phyloP scores from a whole-genome alignment of 2,329 filamentous ascomycete genomes.

The Macroventuria anomochaeta region DNA sequence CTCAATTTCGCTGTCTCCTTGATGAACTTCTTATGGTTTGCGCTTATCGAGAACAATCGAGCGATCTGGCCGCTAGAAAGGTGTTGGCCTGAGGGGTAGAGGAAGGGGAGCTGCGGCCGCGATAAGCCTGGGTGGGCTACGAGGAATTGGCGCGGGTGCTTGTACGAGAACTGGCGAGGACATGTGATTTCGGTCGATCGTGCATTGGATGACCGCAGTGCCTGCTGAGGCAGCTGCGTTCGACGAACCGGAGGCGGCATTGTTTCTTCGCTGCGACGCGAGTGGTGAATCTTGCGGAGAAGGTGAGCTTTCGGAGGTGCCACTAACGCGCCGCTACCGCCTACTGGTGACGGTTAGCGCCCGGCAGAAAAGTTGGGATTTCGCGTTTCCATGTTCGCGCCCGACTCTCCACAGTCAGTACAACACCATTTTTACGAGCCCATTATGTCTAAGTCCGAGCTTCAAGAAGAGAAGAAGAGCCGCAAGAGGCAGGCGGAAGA shows the following conservation, averaged over 20 bases:
- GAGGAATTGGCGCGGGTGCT: slow-evolving; percentile 60
- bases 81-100: slow-evolving; percentile 61
- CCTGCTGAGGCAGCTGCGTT: slow-evolving; percentile 37
- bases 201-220: slow-evolving; percentile 28
- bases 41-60: slow-evolving; percentile 73
- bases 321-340: slow-evolving; percentile 29
- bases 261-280: slow-evolving; percentile 18
- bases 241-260: slow-evolving; percentile 42
- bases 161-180: slow-evolving; percentile 65
- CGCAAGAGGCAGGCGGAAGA: slow-evolving; percentile 43
- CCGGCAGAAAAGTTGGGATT: slow-evolving; percentile 23
- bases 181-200: slow-evolving; percentile 26
- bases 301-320: slow-evolving; percentile 24
- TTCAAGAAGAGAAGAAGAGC: slow-evolving; percentile 41
- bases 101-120: slow-evolving; percentile 70
- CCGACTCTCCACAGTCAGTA: slow-evolving; percentile 15
- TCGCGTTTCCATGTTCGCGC: slow-evolving; percentile 15
- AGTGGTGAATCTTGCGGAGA: slow-evolving; percentile 14
- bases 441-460: slow-evolving; percentile 33
- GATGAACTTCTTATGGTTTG: slow-evolving; percentile 73
- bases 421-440: slow-evolving; percentile 17
- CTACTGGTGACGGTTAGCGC: background rate
- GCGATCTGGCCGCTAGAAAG: slow-evolving; percentile 56
- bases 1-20: slow-evolving; percentile 73
- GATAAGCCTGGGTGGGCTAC: slow-evolving; percentile 49